Percentiles rank a stretch among this genome's conserved stretches.
These are phyloP conservation scores for Cryptococcus neoformans DNA, from an alignment of 1,284 basidiomycete species.

Conservation along the genomic window DNA sequence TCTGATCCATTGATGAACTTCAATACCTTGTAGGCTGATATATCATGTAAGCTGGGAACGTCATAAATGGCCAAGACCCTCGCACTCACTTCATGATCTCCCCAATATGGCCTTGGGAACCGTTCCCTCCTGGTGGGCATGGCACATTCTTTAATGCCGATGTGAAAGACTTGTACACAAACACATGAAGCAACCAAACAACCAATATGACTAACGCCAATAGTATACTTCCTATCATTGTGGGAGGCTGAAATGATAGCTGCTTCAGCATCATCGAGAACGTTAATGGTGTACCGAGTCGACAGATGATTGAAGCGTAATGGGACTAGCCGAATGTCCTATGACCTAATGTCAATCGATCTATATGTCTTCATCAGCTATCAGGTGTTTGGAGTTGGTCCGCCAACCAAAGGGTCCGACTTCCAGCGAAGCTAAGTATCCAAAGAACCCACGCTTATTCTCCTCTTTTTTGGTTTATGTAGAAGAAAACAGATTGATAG, in stretches of 20 bases:
- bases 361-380: background rate
- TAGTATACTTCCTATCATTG: too few relatives aligned
- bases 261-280: too few relatives aligned
- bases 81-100: conserved; percentile 9
- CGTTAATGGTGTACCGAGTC: too few relatives aligned
- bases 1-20: conserved; percentile 14
- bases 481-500: too few relatives aligned
- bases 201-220: background rate
- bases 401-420: too few relatives aligned
- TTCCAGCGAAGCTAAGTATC: too few relatives aligned
- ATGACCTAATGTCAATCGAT: too few relatives aligned
- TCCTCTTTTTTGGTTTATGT: conserved; percentile 6
- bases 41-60: background rate
- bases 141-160: conserved; percentile 6
- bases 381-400: too few relatives aligned
- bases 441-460: too few relatives aligned
- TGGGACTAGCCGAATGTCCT: too few relatives aligned
- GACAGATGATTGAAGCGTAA: too few relatives aligned
- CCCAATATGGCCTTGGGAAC: conserved; percentile 1
- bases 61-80: background rate
- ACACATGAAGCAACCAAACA: background rate
- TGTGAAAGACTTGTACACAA: conserved; percentile 7
- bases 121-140: conserved; percentile 2
- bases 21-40: background rate
- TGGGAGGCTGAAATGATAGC: too few relatives aligned